Evolutionary conservation across 805 yeast species (phyloP).

Genomic region (Schizosaccharomyces cryophilus): DNA sequence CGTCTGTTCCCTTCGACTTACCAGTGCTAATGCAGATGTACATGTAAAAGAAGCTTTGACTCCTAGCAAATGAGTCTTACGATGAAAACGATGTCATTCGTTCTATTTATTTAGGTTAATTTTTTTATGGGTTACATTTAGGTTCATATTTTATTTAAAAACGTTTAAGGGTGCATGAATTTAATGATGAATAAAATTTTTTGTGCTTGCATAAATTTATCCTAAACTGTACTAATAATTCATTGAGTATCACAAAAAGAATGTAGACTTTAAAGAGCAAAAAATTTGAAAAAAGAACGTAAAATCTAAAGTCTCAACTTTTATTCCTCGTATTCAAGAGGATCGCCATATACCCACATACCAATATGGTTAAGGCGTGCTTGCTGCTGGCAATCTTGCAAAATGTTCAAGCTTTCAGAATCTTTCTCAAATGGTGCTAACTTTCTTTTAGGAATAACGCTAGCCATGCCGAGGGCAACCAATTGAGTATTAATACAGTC

Average conservation of each 20-base stretch:
- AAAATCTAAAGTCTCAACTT: neutral
- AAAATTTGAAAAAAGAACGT: neutral
- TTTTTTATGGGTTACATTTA: neutral
- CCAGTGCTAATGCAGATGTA: neutral
- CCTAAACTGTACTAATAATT: neutral
- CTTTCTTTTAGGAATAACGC: slow-evolving; percentile 5
- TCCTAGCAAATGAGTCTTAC: no score
- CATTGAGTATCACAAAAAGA: neutral
- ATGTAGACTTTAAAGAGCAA: neutral
- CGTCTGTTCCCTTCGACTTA: neutral
- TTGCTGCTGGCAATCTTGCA: slow-evolving; percentile 19
- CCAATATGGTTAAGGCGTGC: slow-evolving; percentile 38
- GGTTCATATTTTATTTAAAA: neutral
- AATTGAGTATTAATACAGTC: slow-evolving; percentile 7
- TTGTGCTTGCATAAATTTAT: neutral
- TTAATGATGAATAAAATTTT: neutral
- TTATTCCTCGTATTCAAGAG: slow-evolving; percentile 8
- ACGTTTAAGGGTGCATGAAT: neutral
- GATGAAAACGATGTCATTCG: no score
- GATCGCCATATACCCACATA: slow-evolving; percentile 41
- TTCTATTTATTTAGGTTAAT: neutral
- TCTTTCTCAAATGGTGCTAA: slow-evolving; percentile 1
- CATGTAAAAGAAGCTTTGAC: no score
- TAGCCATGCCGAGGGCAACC: slow-evolving; percentile 7
- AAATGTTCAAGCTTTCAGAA: slow-evolving; percentile 2